These are phyloP conservation scores for Chlamydomonas sp. DNA, from an alignment of 139 green algal species.

Conservation along the genomic window DNA sequence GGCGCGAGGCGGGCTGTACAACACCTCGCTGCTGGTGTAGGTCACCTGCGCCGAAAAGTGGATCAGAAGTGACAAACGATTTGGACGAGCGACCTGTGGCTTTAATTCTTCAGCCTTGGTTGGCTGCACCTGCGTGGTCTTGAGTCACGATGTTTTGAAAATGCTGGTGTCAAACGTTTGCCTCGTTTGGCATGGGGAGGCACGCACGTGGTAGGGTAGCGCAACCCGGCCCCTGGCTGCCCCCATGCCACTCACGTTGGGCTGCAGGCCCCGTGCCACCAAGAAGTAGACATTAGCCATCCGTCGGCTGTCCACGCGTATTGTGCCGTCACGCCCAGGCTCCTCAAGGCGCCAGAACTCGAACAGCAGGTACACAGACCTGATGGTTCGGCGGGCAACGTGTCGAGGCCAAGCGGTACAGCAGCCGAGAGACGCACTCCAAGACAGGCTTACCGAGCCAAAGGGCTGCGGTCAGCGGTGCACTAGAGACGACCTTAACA, in stretches of 20 bases:
- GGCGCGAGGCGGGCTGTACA: background rate
- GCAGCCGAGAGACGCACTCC: too few relatives aligned
- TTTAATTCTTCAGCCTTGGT: too few relatives aligned
- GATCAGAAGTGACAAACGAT: background rate
- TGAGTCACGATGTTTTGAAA: background rate
- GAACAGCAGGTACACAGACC: background rate
- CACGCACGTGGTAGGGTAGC: background rate
- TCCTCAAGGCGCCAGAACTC: constrained; percentile 21
- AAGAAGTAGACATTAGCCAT: background rate
- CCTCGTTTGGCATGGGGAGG: background rate
- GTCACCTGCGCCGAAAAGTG: background rate
- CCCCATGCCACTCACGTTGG: background rate
- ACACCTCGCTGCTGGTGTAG: background rate
- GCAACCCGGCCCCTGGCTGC: background rate
- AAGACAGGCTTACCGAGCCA: too few relatives aligned
- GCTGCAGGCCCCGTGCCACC: constrained; percentile 12
- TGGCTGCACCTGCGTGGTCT: background rate
- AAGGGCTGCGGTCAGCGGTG: too few relatives aligned
- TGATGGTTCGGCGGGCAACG: background rate
- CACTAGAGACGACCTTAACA: too few relatives aligned
- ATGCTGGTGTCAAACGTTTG: background rate
- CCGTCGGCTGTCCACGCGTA: background rate
- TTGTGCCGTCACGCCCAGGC: background rate
- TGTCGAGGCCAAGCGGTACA: too few relatives aligned
- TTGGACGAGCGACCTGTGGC: too few relatives aligned